phyloP scores from a whole-genome alignment of 2,329 filamentous ascomycete genomes.

The Uncinocarpus reesii region DNA sequence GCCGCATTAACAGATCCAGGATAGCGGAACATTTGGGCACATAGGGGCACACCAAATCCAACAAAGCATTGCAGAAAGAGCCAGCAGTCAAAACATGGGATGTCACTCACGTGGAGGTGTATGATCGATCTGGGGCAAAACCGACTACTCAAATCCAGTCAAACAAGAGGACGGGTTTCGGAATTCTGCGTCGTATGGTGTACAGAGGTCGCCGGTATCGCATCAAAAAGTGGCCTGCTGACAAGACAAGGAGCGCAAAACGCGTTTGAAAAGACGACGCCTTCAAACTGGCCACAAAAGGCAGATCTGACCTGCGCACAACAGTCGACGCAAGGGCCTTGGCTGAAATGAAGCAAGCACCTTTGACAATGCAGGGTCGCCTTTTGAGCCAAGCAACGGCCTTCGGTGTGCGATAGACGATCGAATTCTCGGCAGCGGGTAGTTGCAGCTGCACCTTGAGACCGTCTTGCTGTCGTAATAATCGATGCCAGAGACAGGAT shows the following conservation, averaged over 20 bases:
- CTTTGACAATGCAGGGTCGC: background rate
- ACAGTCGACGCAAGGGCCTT: background rate
- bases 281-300: background rate
- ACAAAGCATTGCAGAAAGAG: background rate
- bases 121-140: background rate
- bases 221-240: background rate
- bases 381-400: background rate
- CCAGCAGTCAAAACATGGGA: background rate
- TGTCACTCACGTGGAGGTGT: constrained; percentile 10
- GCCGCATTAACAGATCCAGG: background rate
- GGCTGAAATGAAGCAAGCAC: background rate
- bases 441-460: constrained; percentile 1
- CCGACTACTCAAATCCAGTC: background rate
- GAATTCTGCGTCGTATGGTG: background rate
- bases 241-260: background rate
- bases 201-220: background rate
- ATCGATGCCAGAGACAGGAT: background rate
- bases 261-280: background rate
- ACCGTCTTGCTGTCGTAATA: background rate
- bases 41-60: background rate
- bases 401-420: background rate
- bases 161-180: background rate
- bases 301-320: background rate
- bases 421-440: background rate
- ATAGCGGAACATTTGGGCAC: background rate